Evolutionary conservation across 176 grass and related monocot species (phyloP).

Genomic region (Themeda triandra): DNA sequence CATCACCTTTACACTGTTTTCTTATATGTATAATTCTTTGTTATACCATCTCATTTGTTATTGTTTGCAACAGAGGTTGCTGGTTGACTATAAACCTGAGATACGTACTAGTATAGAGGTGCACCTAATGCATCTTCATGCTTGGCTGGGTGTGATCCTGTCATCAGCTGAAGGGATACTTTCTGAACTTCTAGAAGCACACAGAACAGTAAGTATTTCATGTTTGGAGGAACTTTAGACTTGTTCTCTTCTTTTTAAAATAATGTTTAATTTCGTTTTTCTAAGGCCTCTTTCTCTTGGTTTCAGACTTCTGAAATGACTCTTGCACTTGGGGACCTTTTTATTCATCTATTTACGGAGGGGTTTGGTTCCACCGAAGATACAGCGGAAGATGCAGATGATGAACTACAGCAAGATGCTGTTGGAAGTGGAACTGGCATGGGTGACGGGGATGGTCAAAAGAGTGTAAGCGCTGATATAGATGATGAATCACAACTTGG

Average conservation of each 20-base stretch:
- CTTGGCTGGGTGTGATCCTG: conserved; percentile 51
- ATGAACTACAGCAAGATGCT: conserved; percentile 57
- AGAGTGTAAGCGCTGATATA: conserved; percentile 82
- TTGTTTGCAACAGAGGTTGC: conserved; percentile 29
- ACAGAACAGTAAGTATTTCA: conserved; percentile 53
- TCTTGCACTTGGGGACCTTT: conserved; percentile 68
- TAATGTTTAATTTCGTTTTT: conserved; percentile 10
- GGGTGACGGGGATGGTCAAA: conserved; percentile 82
- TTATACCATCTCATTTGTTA: conserved; percentile 16
- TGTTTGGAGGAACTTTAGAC: background rate
- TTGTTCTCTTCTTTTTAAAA: background rate
- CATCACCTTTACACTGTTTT: conserved; percentile 19
- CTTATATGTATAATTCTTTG: background rate
- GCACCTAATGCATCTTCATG: conserved; percentile 60
- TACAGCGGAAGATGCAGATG: conserved; percentile 53
- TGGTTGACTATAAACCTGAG: conserved; percentile 52
- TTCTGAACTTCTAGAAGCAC: conserved; percentile 77
- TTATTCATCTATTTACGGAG: conserved; percentile 71
- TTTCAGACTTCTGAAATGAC: conserved; percentile 86
- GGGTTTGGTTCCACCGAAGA: conserved; percentile 82
- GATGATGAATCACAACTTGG: conserved; percentile 73
- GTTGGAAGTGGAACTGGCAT: conserved; percentile 85
- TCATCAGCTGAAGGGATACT: conserved; percentile 75
- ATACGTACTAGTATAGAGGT: conserved; percentile 44
- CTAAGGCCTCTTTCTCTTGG: background rate